Conservation (phyloP, 768 basidiomycete species). For the Suillus fuscotomentosus region DNA sequence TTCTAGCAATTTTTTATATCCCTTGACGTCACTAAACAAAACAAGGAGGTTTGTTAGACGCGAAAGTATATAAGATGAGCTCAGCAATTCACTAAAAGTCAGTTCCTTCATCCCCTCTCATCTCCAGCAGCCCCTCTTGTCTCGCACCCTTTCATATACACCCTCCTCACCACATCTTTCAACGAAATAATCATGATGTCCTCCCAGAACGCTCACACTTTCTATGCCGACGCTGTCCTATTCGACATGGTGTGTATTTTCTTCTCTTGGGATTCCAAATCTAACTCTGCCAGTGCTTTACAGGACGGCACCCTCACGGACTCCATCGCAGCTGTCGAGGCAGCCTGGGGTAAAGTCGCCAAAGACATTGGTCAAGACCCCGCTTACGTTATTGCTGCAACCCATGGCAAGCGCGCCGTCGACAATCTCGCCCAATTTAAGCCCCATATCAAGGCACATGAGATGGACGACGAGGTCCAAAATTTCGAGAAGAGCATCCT, state of each 20-base stretch:
- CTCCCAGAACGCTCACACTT: slow-evolving; percentile 28
- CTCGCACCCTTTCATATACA: neutral
- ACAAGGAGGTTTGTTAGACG: neutral
- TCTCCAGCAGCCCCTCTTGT: neutral
- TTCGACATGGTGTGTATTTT: slow-evolving; percentile 60
- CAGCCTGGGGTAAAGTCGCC: slow-evolving; percentile 74
- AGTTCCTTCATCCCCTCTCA: neutral
- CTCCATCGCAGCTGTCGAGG: slow-evolving; percentile 71
- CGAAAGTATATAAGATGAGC: slow-evolving; percentile 19
- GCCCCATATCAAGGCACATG: slow-evolving; percentile 50
- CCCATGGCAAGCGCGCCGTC: slow-evolving; percentile 77
- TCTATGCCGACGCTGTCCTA: slow-evolving; percentile 57
- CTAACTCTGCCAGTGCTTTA: slow-evolving; percentile 25
- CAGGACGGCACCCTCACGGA: slow-evolving; percentile 74
- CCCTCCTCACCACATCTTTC: neutral
- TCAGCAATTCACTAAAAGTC: neutral
- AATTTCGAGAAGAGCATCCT: slow-evolving; percentile 66
- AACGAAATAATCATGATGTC: slow-evolving; percentile 17
- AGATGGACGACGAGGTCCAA: slow-evolving; percentile 58
- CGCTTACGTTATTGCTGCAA: slow-evolving; percentile 64
- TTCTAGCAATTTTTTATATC: slow-evolving; percentile 6
- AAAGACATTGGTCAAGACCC: slow-evolving; percentile 68
- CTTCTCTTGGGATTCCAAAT: slow-evolving; percentile 7
- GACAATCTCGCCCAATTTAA: slow-evolving; percentile 69
- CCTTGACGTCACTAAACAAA: slow-evolving; percentile 29